Percentiles rank a stretch among this genome's conserved stretches.
Conservation (phyloP, 352 stramenopile genomes). For the Globisporangium perplexum region DNA sequence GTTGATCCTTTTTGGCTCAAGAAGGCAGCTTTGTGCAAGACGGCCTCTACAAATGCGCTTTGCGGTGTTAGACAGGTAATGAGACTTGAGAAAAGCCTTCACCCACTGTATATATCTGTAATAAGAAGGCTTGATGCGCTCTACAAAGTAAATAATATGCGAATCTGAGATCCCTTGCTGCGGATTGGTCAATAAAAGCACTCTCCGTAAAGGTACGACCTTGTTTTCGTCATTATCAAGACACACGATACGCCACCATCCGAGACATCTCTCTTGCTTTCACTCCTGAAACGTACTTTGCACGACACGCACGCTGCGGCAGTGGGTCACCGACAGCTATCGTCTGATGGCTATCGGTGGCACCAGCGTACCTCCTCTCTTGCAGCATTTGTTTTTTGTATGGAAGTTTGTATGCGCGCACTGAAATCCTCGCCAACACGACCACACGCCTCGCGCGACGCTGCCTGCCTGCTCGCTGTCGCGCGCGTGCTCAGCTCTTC, state of each 20-base stretch:
- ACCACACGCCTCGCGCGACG: neutral
- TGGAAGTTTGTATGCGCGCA: neutral
- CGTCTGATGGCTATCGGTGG: neutral
- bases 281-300: too few relatives aligned
- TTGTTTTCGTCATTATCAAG: neutral
- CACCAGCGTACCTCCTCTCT: neutral
- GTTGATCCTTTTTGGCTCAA: constrained; percentile 2
- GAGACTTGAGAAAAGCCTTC: too few relatives aligned
- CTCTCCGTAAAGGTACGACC: neutral
- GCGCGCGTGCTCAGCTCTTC: too few relatives aligned
- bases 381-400: neutral
- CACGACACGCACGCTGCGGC: neutral
- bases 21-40: constrained; percentile 1
- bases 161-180: neutral
- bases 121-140: neutral
- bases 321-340: neutral
- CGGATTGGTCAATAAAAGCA: neutral
- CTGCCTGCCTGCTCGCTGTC: too few relatives aligned
- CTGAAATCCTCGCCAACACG: neutral
- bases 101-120: too few relatives aligned
- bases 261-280: neutral
- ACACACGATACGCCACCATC: neutral
- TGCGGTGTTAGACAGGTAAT: neutral
- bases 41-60: too few relatives aligned
- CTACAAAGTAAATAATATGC: too few relatives aligned